phyloP scores from a whole-genome alignment of 257 asterid species.

The Schizonepeta tenuifolia region DNA sequence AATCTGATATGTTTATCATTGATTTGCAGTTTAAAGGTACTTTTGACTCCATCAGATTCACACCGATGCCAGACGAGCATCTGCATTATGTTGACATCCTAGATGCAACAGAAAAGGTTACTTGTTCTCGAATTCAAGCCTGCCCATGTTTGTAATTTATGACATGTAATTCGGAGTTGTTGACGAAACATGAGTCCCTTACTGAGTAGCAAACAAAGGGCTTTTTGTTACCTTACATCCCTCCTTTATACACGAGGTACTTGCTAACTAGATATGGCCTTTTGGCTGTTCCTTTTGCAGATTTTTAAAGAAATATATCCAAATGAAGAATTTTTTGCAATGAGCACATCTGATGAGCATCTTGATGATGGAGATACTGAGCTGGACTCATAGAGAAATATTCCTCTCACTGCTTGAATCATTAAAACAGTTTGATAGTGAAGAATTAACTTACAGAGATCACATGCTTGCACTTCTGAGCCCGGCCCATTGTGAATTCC shows the following conservation, averaged over 20 bases:
- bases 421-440: conserved; percentile 9
- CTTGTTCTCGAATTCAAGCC: not conserved
- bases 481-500: not conserved
- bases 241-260: not conserved
- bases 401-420: not conserved
- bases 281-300: conserved; percentile 14
- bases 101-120: conserved; percentile 65
- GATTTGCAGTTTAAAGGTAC: conserved; percentile 49
- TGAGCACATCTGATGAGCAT: conserved; percentile 39
- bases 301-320: conserved; percentile 51
- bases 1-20: conserved; percentile 5
- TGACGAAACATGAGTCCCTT: not conserved
- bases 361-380: conserved; percentile 49
- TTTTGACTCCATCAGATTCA: conserved; percentile 47
- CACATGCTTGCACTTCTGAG: conserved; percentile 22
- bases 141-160: conserved; percentile 7
- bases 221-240: not conserved
- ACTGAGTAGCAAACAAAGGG: not conserved
- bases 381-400: conserved; percentile 38
- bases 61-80: conserved; percentile 73
- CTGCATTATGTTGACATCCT: conserved; percentile 63
- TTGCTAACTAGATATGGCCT: conserved; percentile 19
- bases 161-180: not conserved
- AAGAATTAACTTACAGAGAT: conserved; percentile 25
- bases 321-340: conserved; percentile 60